These are phyloP conservation scores for Aureobasidium leucospermi DNA, from an alignment of 2,329 filamentous ascomycete species.

Conservation along the genomic window DNA sequence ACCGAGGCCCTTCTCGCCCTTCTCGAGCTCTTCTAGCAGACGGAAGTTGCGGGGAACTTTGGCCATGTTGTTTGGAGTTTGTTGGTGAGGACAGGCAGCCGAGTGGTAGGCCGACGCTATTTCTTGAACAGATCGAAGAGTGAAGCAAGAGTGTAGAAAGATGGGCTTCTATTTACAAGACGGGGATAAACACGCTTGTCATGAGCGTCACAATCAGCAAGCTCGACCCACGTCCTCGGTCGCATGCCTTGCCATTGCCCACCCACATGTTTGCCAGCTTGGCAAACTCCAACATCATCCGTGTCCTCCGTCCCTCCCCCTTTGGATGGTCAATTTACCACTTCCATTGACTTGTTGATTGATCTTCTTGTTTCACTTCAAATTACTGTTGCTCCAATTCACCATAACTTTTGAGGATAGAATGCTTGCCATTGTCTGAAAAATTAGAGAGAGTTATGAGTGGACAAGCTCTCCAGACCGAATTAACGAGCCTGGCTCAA, in stretches of 20 bases:
- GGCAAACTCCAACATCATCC: background rate
- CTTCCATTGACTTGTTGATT: background rate
- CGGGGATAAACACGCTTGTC: background rate
- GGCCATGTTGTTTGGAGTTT: constrained; percentile 40
- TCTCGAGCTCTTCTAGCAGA: constrained; percentile 94
- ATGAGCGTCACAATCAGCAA: background rate
- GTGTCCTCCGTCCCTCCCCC: constrained; percentile 3
- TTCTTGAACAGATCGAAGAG: background rate
- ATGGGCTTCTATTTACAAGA: background rate
- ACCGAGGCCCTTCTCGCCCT: constrained; percentile 94
- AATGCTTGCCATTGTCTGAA: background rate
- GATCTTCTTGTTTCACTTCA: background rate
- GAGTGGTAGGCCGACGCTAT: background rate
- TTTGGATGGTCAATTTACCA: background rate
- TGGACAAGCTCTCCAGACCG: constrained; percentile 77
- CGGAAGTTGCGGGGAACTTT: constrained; percentile 95
- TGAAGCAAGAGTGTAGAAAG: background rate
- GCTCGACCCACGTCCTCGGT: background rate
- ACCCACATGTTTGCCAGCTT: constrained; percentile 6
- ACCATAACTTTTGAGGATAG: background rate
- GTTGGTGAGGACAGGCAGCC: no score
- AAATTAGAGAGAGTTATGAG: constrained; percentile 55
- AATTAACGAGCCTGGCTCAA: constrained; percentile 84
- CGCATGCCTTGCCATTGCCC: background rate
- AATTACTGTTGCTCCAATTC: background rate